Percentiles rank a stretch among this genome's conserved stretches.
These are phyloP conservation scores for Symbiodinium natans DNA, from an alignment of 73 alveolate species.

Conservation along the genomic window DNA sequence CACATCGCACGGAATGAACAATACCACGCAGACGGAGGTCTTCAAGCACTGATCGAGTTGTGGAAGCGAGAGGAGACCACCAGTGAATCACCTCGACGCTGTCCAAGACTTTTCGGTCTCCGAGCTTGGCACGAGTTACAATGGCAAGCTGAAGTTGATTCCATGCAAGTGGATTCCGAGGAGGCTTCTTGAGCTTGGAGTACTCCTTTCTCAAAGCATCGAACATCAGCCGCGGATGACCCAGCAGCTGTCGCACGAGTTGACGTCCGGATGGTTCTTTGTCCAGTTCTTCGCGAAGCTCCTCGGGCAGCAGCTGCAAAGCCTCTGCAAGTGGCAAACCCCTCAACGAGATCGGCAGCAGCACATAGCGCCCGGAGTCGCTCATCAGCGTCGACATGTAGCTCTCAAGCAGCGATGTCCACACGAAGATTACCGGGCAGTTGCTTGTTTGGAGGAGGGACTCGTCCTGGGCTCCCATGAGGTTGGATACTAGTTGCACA, in stretches of 20 bases:
- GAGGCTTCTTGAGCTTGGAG: neutral
- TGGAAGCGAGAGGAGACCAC: neutral
- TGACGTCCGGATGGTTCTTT: neutral
- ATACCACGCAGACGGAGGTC: neutral
- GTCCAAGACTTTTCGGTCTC: neutral
- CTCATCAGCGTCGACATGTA: neutral
- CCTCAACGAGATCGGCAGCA: neutral
- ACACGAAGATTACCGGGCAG: neutral
- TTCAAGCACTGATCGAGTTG: neutral
- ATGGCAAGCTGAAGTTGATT: neutral
- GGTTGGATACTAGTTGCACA: neutral
- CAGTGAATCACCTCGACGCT: neutral
- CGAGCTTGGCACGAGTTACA: neutral
- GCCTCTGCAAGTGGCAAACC: neutral
- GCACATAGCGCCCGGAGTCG: neutral
- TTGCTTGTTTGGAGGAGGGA: neutral
- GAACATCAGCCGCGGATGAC: neutral
- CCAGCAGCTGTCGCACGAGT: conserved; percentile 6
- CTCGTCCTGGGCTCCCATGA: neutral
- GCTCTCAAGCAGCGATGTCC: neutral
- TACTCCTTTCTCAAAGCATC: neutral
- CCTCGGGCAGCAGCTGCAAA: neutral
- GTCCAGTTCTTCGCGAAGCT: neutral
- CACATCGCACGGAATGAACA: neutral
- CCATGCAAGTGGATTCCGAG: neutral